These are phyloP conservation scores for Neurospora sp. DNA, from an alignment of 495 filamentous ascomycete species.

Conservation along the genomic window DNA sequence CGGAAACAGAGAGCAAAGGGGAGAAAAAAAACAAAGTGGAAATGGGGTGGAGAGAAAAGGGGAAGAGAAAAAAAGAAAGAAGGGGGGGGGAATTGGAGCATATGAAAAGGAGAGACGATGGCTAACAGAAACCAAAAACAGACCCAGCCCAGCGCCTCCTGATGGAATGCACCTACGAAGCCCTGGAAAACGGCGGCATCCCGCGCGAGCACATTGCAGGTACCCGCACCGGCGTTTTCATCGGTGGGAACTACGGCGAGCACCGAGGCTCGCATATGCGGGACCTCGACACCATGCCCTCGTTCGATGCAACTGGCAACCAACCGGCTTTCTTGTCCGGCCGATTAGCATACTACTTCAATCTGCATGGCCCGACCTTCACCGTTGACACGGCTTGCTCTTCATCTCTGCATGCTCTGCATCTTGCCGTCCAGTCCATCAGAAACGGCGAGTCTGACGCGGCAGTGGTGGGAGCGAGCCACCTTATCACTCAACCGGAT, in stretches of 20 bases:
- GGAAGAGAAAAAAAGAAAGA: background rate
- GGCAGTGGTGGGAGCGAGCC: constrained; percentile 38
- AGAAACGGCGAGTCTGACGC: constrained; percentile 42
- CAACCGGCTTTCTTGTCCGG: constrained; percentile 42
- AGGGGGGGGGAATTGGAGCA: background rate
- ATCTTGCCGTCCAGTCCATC: constrained; percentile 72
- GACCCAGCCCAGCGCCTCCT: constrained; percentile 48
- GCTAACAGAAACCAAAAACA: constrained; percentile 2
- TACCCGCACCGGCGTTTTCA: constrained; percentile 33
- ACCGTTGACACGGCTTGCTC: constrained; percentile 84
- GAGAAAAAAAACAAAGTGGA: background rate
- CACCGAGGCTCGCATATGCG: constrained; percentile 28
- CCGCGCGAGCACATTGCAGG: constrained; percentile 37
- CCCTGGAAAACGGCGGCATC: constrained; percentile 40
- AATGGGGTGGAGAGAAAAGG: background rate
- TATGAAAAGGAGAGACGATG: background rate
- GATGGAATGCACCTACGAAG: constrained; percentile 43
- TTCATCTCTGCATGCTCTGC: constrained; percentile 48
- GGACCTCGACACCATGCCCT: constrained; percentile 29
- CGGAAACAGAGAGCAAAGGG: background rate
- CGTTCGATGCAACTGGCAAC: constrained; percentile 32
- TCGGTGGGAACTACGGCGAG: constrained; percentile 31
- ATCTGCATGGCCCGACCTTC: constrained; percentile 46
- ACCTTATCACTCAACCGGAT: constrained; percentile 33
- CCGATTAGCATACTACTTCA: constrained; percentile 46